Conservation (phyloP, 169 alveolate species). For the Eimeria brunetti region DNA sequence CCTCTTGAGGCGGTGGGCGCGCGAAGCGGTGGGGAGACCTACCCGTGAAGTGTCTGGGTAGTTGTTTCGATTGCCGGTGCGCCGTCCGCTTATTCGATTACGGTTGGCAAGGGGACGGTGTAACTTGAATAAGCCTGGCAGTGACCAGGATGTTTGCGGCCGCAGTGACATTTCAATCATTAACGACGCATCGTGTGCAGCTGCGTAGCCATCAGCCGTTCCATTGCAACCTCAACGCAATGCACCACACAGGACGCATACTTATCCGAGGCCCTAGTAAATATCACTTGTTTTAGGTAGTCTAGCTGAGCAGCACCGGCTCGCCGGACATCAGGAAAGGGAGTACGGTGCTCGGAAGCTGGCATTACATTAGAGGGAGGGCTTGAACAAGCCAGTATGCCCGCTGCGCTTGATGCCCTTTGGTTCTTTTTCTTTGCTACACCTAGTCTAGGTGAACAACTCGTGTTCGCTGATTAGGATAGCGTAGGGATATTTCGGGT, state of each 20-base stretch:
- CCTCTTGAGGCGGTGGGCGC: constrained; percentile 36
- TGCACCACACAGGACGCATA: too few relatives aligned
- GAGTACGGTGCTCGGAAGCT: neutral
- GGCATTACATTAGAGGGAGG: too few relatives aligned
- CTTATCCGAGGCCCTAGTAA: neutral
- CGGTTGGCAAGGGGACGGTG: constrained; percentile 58
- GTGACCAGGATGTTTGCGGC: constrained; percentile 74
- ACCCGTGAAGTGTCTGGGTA: constrained; percentile 68
- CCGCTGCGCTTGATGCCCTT: neutral
- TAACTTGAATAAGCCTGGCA: constrained; percentile 66
- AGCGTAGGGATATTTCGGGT: too few relatives aligned
- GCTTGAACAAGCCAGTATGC: neutral
- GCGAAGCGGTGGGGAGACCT: constrained; percentile 9
- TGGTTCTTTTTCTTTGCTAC: neutral
- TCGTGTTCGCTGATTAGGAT: neutral
- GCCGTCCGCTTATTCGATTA: constrained; percentile 2
- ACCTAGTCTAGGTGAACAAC: neutral
- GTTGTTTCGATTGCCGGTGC: constrained; percentile 49
- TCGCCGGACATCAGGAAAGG: neutral
- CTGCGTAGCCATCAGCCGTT: neutral
- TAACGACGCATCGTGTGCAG: neutral
- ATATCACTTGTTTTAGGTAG: neutral
- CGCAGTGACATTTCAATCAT: constrained; percentile 62
- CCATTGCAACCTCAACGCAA: neutral
- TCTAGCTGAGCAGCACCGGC: neutral